Conservation (phyloP, 225 moss, liverwort and hornwort species). For the Ulota crispa region DNA sequence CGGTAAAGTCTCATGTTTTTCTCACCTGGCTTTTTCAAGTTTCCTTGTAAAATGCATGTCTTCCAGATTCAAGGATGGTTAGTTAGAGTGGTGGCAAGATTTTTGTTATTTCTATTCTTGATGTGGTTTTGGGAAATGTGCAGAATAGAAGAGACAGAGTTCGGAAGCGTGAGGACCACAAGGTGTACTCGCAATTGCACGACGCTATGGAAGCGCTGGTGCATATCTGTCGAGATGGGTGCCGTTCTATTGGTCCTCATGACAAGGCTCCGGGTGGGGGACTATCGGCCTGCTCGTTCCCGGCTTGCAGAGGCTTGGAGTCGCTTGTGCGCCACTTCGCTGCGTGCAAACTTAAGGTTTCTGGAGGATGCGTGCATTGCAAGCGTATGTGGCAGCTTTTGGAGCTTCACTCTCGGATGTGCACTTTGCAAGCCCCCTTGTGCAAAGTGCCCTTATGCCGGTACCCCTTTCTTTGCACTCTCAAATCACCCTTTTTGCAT, state of each 20-base stretch:
- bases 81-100: no score
- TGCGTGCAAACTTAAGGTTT: slow-evolving; percentile 66
- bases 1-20: slow-evolving; percentile 36
- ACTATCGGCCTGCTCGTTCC: slow-evolving; percentile 52
- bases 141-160: slow-evolving; percentile 59
- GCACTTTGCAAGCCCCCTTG: slow-evolving; percentile 36
- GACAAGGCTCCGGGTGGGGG: slow-evolving; percentile 54
- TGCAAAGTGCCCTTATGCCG: slow-evolving; percentile 86
- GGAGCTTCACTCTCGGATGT: slow-evolving; percentile 78
- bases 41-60: neutral
- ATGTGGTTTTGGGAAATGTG: neutral
- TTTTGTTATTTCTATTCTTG: neutral
- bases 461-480: slow-evolving; percentile 24
- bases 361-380: slow-evolving; percentile 76
- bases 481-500: neutral
- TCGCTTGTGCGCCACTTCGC: slow-evolving; percentile 81
- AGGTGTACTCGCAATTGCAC: slow-evolving; percentile 68
- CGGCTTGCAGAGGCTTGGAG: slow-evolving; percentile 78
- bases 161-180: slow-evolving; percentile 62
- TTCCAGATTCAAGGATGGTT: neutral
- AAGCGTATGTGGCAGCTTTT: slow-evolving; percentile 91
- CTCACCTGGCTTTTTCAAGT: neutral
- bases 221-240: slow-evolving; percentile 80
- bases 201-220: slow-evolving; percentile 81
- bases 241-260: slow-evolving; percentile 65